Evolutionary conservation across 306 rosid genomes (phyloP).

Genomic region (Malus domestica): DNA sequence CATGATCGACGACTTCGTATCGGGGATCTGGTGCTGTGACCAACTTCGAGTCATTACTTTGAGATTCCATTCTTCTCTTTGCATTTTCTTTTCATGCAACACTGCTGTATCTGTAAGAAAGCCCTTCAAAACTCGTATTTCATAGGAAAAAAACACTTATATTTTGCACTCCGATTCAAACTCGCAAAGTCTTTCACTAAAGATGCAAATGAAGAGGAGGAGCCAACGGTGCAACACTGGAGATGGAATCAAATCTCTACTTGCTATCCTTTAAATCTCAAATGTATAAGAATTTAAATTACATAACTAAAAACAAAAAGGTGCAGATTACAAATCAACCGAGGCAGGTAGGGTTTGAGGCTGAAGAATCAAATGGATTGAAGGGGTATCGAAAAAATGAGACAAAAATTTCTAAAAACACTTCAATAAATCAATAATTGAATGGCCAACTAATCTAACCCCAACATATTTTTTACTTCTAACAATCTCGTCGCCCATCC

Average conservation of each 20-base stretch:
- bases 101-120: neutral
- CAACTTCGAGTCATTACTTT: constrained; percentile 5
- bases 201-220: neutral
- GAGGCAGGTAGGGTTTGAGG: constrained; percentile 25
- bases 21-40: constrained; percentile 52
- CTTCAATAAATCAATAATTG: constrained; percentile 38
- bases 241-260: constrained; percentile 5
- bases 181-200: too few species aligned
- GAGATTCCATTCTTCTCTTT: constrained; percentile 2
- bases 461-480: constrained; percentile 26
- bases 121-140: neutral
- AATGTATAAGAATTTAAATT: constrained; percentile 19
- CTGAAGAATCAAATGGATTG: constrained; percentile 42
- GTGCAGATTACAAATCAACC: constrained; percentile 35
- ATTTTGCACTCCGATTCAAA: too few species aligned
- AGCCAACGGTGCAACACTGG: neutral
- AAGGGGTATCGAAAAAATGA: constrained; percentile 30
- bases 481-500: constrained; percentile 17
- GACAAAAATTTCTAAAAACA: constrained; percentile 29
- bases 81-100: neutral
- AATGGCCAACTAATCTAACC: constrained; percentile 32
- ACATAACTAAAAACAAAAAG: constrained; percentile 7
- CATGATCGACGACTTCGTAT: constrained; percentile 77
- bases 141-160: too few species aligned
- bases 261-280: constrained; percentile 4